phyloP scores from a whole-genome alignment of 441 rosid species.

The Metrosideros polymorpha region DNA sequence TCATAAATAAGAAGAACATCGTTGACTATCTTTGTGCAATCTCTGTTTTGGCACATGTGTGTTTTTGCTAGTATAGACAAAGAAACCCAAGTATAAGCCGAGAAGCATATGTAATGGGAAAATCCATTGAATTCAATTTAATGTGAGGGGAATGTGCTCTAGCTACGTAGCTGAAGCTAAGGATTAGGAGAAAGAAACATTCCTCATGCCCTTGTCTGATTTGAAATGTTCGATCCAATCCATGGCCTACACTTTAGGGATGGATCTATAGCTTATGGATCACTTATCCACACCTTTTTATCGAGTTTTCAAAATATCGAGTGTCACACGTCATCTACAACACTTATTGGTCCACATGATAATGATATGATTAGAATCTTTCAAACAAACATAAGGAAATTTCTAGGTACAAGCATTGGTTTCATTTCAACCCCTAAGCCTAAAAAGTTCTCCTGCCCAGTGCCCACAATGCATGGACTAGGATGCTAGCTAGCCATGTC shows the following conservation, averaged over 20 bases:
- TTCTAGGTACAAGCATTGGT: not conserved
- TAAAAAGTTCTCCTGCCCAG: not conserved
- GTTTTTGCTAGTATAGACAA: not conserved
- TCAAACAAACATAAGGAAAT: not conserved
- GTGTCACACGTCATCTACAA: rapidly evolving
- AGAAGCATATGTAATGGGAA: not conserved
- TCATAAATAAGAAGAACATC: not conserved
- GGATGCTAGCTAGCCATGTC: not conserved
- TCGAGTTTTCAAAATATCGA: not conserved
- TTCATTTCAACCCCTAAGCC: not conserved
- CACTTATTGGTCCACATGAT: not conserved
- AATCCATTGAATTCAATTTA: not conserved
- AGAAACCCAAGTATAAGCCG: not conserved
- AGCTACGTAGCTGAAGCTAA: not conserved
- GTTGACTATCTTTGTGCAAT: not conserved
- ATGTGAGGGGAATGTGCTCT: not conserved
- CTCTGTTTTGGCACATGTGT: not conserved
- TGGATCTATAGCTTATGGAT: not conserved
- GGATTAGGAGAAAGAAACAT: not conserved
- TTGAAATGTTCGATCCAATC: not conserved
- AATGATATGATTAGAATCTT: not conserved
- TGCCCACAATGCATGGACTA: not conserved
- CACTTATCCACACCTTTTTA: not conserved
- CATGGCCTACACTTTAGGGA: not conserved
- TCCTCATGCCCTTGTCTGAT: not conserved